Percentiles rank a stretch among this genome's conserved stretches.
These are phyloP conservation scores for Globisporangium lucens DNA, from an alignment of 352 stramenopile genomes.

Conservation along the genomic window DNA sequence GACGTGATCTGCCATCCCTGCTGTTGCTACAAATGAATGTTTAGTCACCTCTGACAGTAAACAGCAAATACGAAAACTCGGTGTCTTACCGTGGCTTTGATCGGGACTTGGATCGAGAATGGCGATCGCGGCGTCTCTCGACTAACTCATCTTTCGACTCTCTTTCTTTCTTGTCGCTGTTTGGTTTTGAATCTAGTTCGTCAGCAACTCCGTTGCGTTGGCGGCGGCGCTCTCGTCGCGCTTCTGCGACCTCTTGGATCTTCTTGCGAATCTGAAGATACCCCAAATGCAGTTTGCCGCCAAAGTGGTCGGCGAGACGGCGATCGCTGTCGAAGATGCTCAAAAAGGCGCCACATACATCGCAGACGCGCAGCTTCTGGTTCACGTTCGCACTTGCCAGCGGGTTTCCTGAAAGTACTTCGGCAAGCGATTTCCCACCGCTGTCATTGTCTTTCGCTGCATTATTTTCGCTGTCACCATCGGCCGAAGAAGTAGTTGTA, in stretches of 20 bases:
- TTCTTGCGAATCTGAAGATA: constrained; percentile 89
- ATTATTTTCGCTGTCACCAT: constrained; percentile 2
- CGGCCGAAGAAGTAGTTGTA: neutral
- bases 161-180: constrained; percentile 4
- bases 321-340: constrained; percentile 92
- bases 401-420: constrained; percentile 17
- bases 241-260: constrained; percentile 63
- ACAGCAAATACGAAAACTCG: neutral
- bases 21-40: neutral
- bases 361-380: constrained; percentile 87
- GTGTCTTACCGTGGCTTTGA: constrained; percentile 18
- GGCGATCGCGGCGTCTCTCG: constrained; percentile 16
- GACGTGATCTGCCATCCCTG: constrained; percentile 13
- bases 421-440: constrained; percentile 11
- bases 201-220: constrained; percentile 13
- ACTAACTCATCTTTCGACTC: constrained; percentile 6
- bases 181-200: constrained; percentile 1
- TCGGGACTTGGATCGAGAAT: constrained; percentile 21
- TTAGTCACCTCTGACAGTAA: neutral
- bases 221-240: constrained; percentile 26
- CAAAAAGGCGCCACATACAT: constrained; percentile 90
- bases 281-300: constrained; percentile 88
- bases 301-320: constrained; percentile 88
- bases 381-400: constrained; percentile 47
- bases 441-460: constrained; percentile 15